phyloP scores from a whole-genome alignment of 345 rosid genomes.

The Stellera chamaejasme region DNA sequence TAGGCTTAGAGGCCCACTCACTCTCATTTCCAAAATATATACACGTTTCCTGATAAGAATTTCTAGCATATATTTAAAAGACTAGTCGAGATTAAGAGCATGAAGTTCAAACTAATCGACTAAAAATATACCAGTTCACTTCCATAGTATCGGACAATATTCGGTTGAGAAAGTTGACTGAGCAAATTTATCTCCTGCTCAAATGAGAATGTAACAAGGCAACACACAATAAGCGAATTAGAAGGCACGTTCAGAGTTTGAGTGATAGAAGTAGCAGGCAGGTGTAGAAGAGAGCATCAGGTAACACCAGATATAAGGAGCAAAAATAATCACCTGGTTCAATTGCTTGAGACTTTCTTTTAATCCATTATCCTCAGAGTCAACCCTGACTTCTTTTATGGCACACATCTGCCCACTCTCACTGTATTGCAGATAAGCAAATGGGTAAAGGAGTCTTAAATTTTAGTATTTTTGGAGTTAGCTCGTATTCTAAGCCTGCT shows the following conservation, averaged over 20 bases:
- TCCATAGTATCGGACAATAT: conserved; percentile 87
- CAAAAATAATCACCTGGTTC: conserved; percentile 56
- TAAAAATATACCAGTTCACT: conserved; percentile 78
- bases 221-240: conserved; percentile 1
- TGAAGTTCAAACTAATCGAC: neutral
- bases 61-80: neutral
- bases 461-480: neutral
- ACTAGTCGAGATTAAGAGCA: neutral
- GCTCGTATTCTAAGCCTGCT: too few species aligned
- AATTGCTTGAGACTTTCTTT: conserved; percentile 88
- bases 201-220: conserved; percentile 10
- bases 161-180: conserved; percentile 76
- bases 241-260: too few species aligned
- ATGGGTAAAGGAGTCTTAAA: too few species aligned
- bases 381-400: conserved; percentile 84
- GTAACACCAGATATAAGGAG: neutral
- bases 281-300: too few species aligned
- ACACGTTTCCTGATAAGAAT: too few species aligned
- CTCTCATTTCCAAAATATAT: neutral
- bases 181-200: conserved; percentile 92
- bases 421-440: conserved; percentile 29
- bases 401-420: conserved; percentile 94
- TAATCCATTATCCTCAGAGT: conserved; percentile 70
- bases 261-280: too few species aligned
- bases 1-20: conserved; percentile 4